These are phyloP conservation scores for Cordia subcordata DNA, from an alignment of 257 asterid genomes.

Conservation along the genomic window DNA sequence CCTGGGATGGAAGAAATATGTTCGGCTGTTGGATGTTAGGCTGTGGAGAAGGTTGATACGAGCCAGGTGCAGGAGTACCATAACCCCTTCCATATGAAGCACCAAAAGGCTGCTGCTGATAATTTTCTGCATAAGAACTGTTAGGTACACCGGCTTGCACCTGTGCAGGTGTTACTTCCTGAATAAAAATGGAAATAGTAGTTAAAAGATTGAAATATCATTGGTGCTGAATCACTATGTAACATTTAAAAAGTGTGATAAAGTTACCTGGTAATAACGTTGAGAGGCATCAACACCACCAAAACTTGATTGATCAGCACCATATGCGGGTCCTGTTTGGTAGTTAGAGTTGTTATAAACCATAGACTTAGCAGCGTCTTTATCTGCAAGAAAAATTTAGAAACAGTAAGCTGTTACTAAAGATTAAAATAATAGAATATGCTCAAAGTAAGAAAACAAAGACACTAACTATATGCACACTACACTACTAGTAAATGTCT, in stretches of 20 bases:
- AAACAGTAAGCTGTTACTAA: no score
- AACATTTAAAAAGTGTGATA: background rate
- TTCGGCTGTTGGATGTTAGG: conserved; percentile 48
- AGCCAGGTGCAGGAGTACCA: conserved; percentile 32
- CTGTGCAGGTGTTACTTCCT: conserved; percentile 53
- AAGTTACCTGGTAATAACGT: conserved; percentile 54
- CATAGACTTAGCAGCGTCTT: conserved; percentile 37
- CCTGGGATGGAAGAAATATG: conserved; percentile 75
- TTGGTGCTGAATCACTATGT: background rate
- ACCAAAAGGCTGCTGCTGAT: conserved; percentile 60
- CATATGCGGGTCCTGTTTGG: conserved; percentile 43
- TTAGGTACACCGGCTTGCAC: conserved; percentile 41
- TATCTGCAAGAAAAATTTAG: conserved; percentile 36
- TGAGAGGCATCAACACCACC: conserved; percentile 52
- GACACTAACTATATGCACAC: background rate
- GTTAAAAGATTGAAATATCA: conserved; percentile 11
- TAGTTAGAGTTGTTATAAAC: conserved; percentile 38
- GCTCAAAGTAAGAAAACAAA: background rate
- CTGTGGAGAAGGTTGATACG: conserved; percentile 54
- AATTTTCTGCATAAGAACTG: conserved; percentile 54
- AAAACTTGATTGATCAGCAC: conserved; percentile 47
- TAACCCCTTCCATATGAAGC: conserved; percentile 37
- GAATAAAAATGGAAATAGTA: conserved; percentile 21
- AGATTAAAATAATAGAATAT: no score
- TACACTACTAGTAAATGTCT: background rate